Evolutionary conservation across 2,329 filamentous ascomycete species (phyloP).

Genomic region (Lasiodiplodia gonubiensis): DNA sequence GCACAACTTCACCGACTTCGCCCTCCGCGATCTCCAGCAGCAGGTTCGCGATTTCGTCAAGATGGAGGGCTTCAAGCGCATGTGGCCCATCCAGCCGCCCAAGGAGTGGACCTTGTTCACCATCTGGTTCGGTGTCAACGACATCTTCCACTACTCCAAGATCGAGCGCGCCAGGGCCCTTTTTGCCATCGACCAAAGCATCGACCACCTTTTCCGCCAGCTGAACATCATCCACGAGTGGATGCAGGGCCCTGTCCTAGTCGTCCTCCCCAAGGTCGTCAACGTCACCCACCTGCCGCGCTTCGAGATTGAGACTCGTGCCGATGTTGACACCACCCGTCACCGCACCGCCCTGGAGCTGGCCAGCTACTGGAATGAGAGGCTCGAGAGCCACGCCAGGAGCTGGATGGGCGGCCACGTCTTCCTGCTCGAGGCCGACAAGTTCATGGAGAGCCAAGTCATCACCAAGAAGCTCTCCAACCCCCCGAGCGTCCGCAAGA

Average conservation of each 20-base stretch:
- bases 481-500: constrained; percentile 39
- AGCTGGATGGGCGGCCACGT: constrained; percentile 42
- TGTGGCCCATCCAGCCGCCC: constrained; percentile 31
- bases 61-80: constrained; percentile 29
- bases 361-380: constrained; percentile 45
- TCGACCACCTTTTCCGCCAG: constrained; percentile 42
- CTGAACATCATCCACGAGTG: constrained; percentile 42
- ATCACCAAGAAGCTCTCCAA: constrained; percentile 40
- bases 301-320: constrained; percentile 35
- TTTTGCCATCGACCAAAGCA: constrained; percentile 42
- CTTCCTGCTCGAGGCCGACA: constrained; percentile 43
- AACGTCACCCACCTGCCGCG: constrained; percentile 45
- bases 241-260: constrained; percentile 35
- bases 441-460: constrained; percentile 42
- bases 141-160: constrained; percentile 42
- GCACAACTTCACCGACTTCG: constrained; percentile 30
- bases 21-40: constrained; percentile 29
- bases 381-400: constrained; percentile 37
- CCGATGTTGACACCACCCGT: constrained; percentile 35
- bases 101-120: constrained; percentile 43
- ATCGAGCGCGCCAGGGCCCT: constrained; percentile 40
- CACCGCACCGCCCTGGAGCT: constrained; percentile 44
- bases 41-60: constrained; percentile 30
- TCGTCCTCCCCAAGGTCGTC: constrained; percentile 42
- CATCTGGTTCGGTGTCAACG: constrained; percentile 46